Evolutionary conservation across 192 early-diverging fungal genomes (phyloP).

Genomic region (Gorgonomyces haynaldii): DNA sequence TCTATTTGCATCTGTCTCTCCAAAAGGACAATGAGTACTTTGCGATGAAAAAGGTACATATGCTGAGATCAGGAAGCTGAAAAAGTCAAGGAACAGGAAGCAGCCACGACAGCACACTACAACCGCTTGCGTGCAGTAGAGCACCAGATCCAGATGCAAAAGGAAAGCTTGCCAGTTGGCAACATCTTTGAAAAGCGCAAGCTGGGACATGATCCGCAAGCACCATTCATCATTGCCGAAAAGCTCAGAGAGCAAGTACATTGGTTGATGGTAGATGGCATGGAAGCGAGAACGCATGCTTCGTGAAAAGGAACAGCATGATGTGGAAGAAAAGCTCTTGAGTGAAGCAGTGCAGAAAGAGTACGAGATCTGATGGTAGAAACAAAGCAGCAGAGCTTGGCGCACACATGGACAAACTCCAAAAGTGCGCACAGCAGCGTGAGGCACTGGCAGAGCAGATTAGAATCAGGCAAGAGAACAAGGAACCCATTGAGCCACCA

Average conservation of each 20-base stretch:
- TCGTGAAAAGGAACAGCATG: constrained; percentile 8
- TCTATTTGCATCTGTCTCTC: constrained; percentile 31
- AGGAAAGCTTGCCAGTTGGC: constrained; percentile 23
- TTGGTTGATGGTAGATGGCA: constrained; percentile 13
- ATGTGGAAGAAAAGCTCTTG: constrained; percentile 23
- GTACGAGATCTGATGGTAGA: constrained; percentile 14
- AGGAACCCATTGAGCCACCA: constrained; percentile 6
- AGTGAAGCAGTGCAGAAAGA: constrained; percentile 24
- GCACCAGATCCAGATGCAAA: constrained; percentile 6
- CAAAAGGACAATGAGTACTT: constrained; percentile 29
- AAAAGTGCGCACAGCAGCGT: constrained; percentile 17
- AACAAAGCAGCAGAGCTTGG: constrained; percentile 25
- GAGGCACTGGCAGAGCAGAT: constrained; percentile 30
- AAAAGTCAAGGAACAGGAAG: constrained; percentile 7
- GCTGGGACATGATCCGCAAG: no score
- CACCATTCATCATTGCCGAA: no score
- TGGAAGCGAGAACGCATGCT: constrained; percentile 8
- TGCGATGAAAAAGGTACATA: constrained; percentile 12
- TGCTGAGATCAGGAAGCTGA: constrained; percentile 17
- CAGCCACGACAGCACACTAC: constrained; percentile 24
- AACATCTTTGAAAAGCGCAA: constrained; percentile 33
- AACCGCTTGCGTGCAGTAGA: constrained; percentile 21
- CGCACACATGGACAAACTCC: constrained; percentile 31
- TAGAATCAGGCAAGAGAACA: constrained; percentile 1
- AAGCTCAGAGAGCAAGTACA: constrained; percentile 21